These are phyloP conservation scores for Ambrosia hybrid DNA, from an alignment of 140 eudicot genomes.

Conservation along the genomic window DNA sequence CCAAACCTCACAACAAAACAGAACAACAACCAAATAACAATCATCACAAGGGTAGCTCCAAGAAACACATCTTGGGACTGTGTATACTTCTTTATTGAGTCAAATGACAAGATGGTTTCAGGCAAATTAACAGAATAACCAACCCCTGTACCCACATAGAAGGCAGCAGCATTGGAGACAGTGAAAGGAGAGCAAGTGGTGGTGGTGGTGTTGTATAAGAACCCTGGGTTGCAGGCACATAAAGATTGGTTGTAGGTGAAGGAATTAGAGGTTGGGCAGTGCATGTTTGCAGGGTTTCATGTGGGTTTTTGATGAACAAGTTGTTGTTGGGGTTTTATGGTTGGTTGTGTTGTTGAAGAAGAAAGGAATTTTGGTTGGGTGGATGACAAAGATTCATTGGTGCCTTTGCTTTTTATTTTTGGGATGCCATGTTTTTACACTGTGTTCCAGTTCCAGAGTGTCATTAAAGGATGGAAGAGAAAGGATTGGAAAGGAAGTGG, in stretches of 20 bases:
- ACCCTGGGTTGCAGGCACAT: constrained; percentile 87
- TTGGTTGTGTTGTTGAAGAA: background rate
- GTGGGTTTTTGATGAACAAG: no score
- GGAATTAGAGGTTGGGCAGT: constrained; percentile 49
- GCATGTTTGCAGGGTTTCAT: constrained; percentile 20
- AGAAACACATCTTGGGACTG: constrained; percentile 80
- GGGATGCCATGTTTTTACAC: background rate
- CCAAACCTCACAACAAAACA: constrained; percentile 57
- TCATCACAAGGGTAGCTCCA: constrained; percentile 63
- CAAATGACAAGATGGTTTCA: constrained; percentile 58
- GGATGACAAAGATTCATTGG: constrained; percentile 20
- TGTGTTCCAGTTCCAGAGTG: no score
- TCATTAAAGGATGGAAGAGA: no score
- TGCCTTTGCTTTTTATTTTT: constrained; percentile 11
- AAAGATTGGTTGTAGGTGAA: constrained; percentile 56
- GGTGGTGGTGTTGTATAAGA: constrained; percentile 46
- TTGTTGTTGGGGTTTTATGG: no score
- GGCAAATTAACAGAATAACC: constrained; percentile 56
- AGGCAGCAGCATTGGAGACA: background rate
- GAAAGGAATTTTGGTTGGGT: constrained; percentile 22
- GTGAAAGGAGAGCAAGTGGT: constrained; percentile 44
- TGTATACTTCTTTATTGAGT: constrained; percentile 67
- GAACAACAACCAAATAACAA: constrained; percentile 60
- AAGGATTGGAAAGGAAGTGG: no score
- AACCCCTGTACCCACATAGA: constrained; percentile 52